Conservation (phyloP, 768 basidiomycete species). For the Hortiboletus campestris region DNA sequence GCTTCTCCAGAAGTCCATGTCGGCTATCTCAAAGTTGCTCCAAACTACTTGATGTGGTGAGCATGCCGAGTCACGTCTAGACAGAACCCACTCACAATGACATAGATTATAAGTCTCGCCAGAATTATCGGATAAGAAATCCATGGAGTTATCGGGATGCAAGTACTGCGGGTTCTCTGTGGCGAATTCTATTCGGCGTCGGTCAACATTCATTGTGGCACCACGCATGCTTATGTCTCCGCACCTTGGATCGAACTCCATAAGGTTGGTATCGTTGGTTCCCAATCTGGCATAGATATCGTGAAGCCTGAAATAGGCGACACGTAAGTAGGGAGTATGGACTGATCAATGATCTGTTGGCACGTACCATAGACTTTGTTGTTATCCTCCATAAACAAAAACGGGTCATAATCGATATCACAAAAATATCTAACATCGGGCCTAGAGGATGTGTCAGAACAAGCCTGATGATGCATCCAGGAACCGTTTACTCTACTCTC, state of each 20-base stretch:
- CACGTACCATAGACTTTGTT: conserved; percentile 49
- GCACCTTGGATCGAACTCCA: conserved; percentile 59
- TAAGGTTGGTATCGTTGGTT: conserved; percentile 59
- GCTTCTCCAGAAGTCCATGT: conserved; percentile 80
- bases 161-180: conserved; percentile 53
- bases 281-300: conserved; percentile 62
- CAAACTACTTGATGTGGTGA: conserved; percentile 54
- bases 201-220: conserved; percentile 36
- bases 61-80: not conserved
- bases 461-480: not conserved
- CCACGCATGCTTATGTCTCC: conserved; percentile 25
- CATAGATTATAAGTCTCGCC: conserved; percentile 65
- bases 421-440: conserved; percentile 56
- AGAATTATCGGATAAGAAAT: conserved; percentile 64
- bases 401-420: conserved; percentile 50
- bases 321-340: not conserved
- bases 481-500: conserved; percentile 50
- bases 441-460: conserved; percentile 19
- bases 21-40: conserved; percentile 92
- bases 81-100: conserved; percentile 46
- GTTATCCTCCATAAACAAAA: conserved; percentile 53
- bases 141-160: conserved; percentile 55
- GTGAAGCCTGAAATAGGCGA: conserved; percentile 47
- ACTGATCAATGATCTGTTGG: not conserved
- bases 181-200: conserved; percentile 52